Percentiles rank a stretch among this genome's conserved stretches.
Conservation (phyloP, 2,329 filamentous ascomycete genomes). For the Botryotinia calthae region DNA sequence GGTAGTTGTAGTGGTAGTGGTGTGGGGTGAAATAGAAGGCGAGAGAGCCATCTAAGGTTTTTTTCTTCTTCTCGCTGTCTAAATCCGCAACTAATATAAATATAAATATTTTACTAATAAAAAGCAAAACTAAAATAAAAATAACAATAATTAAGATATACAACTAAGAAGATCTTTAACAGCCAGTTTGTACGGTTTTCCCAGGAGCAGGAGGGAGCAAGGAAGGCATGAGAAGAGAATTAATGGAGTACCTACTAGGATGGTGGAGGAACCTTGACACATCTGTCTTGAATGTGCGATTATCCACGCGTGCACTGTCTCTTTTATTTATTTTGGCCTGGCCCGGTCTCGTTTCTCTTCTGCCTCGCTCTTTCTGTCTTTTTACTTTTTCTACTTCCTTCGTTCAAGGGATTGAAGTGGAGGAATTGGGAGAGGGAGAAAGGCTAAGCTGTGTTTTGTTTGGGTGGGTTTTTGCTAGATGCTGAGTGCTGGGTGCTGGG, state of each 20-base stretch:
- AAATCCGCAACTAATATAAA: neutral
- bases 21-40: slow-evolving; percentile 19
- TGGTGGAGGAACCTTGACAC: slow-evolving; percentile 6
- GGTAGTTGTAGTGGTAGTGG: neutral
- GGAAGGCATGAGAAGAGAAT: slow-evolving; percentile 6
- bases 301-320: neutral
- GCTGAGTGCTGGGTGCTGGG: neutral
- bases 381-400: neutral
- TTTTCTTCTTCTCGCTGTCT: neutral
- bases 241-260: slow-evolving; percentile 9
- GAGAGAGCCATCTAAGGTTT: slow-evolving; percentile 24
- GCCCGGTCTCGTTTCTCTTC: neutral
- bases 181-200: neutral
- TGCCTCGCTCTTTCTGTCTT: neutral
- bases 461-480: neutral
- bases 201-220: neutral
- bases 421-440: neutral
- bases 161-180: neutral
- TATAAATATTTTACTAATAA: neutral
- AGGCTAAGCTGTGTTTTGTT: neutral
- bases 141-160: neutral
- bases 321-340: neutral
- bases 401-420: neutral
- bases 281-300: slow-evolving; percentile 14
- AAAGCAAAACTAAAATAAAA: neutral